These are phyloP conservation scores for Wickerhamiella australiensis DNA, from an alignment of 805 yeast genomes.

Conservation along the genomic window DNA sequence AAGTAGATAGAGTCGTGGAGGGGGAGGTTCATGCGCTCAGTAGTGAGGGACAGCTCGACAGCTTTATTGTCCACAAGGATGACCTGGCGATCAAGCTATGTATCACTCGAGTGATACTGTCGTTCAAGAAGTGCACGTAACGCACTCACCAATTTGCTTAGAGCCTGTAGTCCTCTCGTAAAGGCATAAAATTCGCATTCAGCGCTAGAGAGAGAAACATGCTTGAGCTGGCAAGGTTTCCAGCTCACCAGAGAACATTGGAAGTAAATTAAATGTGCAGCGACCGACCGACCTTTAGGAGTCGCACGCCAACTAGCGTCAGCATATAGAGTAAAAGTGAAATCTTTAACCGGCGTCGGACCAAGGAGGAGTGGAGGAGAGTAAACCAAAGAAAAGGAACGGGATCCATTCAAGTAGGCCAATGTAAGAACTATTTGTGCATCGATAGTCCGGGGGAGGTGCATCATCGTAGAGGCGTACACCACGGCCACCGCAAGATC, in stretches of 20 bases:
- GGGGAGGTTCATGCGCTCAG: not conserved
- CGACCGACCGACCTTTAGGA: not conserved
- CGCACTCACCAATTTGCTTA: not conserved
- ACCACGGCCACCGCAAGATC: not conserved
- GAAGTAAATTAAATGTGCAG: not conserved
- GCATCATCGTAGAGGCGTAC: not conserved
- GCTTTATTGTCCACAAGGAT: not conserved
- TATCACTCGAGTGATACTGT: not conserved
- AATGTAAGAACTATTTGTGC: not conserved
- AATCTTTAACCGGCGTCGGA: not conserved
- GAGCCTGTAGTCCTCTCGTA: not conserved
- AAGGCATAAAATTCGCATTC: not conserved
- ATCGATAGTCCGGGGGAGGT: not conserved
- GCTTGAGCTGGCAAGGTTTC: not conserved
- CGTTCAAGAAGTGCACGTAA: not conserved
- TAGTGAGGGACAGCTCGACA: not conserved
- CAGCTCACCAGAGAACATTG: not conserved
- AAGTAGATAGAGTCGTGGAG: not conserved
- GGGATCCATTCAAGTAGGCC: not conserved
- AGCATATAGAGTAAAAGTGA: not conserved
- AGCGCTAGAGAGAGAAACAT: not conserved
- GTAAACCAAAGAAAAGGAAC: not conserved
- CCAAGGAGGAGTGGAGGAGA: not conserved
- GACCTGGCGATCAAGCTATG: not conserved
- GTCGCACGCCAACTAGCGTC: not conserved